Conservation (phyloP, 805 yeast genomes). For the Nakazawaea ambrosiae region DNA sequence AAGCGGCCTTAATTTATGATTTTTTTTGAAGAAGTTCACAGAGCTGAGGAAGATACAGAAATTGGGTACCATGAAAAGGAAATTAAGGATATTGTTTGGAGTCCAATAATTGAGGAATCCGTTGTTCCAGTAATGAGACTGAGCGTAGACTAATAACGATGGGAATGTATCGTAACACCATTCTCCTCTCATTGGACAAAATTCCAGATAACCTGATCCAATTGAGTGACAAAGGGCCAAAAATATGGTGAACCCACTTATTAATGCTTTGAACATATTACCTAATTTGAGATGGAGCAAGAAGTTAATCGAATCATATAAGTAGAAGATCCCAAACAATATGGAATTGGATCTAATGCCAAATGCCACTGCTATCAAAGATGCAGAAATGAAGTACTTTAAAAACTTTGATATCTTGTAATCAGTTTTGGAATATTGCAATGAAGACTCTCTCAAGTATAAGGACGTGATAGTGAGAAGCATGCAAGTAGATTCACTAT, state of each 20-base stretch:
- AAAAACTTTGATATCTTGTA: slow-evolving; percentile 5
- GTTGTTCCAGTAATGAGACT: slow-evolving; percentile 72
- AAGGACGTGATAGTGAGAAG: slow-evolving; percentile 53
- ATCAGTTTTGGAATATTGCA: slow-evolving; percentile 3
- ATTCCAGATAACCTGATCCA: slow-evolving; percentile 43
- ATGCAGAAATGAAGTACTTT: slow-evolving; percentile 40
- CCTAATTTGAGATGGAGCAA: slow-evolving; percentile 10
- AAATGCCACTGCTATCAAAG: slow-evolving; percentile 47
- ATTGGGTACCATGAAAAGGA: slow-evolving; percentile 68
- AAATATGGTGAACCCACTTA: slow-evolving; percentile 54
- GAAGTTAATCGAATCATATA: slow-evolving; percentile 43
- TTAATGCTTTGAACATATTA: slow-evolving; percentile 21
- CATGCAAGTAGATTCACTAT: slow-evolving; percentile 71
- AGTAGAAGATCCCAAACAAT: slow-evolving; percentile 59
- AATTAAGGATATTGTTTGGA: slow-evolving; percentile 72
- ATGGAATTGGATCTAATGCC: slow-evolving; percentile 72
- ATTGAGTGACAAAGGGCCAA: slow-evolving; percentile 38
- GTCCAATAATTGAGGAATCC: slow-evolving; percentile 88
- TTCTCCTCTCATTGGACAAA: slow-evolving; percentile 66
- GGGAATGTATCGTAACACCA: slow-evolving; percentile 68
- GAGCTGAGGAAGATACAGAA: slow-evolving; percentile 38
- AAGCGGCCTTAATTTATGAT: slow-evolving; percentile 29
- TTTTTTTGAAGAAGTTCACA: slow-evolving; percentile 26
- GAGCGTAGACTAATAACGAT: slow-evolving; percentile 65
- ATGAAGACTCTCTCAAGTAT: slow-evolving; percentile 34